phyloP scores from a whole-genome alignment of 306 rosid genomes.

The Begonia masoniana region DNA sequence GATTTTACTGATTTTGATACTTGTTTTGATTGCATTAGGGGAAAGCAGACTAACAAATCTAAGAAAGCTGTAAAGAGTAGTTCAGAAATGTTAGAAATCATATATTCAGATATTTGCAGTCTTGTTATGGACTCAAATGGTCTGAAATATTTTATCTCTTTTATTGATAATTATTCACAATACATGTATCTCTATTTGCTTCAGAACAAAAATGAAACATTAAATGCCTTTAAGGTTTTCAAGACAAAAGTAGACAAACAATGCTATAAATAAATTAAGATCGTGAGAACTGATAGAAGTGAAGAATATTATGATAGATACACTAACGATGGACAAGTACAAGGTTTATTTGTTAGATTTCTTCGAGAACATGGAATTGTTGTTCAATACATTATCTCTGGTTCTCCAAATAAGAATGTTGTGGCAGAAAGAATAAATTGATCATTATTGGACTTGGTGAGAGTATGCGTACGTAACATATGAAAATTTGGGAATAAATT shows the following conservation, averaged over 20 bases:
- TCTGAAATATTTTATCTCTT: background rate
- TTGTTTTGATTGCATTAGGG: constrained; percentile 3
- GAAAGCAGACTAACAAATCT: background rate
- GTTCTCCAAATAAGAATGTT: background rate
- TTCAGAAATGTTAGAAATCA: background rate
- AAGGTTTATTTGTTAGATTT: background rate
- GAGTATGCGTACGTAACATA: too few relatives aligned
- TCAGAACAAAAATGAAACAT: background rate
- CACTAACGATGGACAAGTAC: too few relatives aligned
- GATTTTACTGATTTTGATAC: constrained; percentile 1
- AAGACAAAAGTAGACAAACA: too few relatives aligned
- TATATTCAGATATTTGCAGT: too few relatives aligned
- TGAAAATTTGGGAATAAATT: too few relatives aligned
- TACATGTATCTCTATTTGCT: constrained; percentile 7
- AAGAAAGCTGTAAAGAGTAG: constrained; percentile 1
- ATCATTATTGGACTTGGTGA: too few relatives aligned
- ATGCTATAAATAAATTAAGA: too few relatives aligned
- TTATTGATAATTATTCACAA: constrained; percentile 1
- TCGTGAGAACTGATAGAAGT: too few relatives aligned
- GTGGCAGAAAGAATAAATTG: too few relatives aligned
- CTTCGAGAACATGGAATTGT: background rate
- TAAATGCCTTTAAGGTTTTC: background rate
- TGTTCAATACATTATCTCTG: background rate
- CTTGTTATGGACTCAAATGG: too few relatives aligned
- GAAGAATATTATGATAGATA: too few relatives aligned